phyloP scores from a whole-genome alignment of 2,329 filamentous ascomycete species.

The Aspergillus caelatus region DNA sequence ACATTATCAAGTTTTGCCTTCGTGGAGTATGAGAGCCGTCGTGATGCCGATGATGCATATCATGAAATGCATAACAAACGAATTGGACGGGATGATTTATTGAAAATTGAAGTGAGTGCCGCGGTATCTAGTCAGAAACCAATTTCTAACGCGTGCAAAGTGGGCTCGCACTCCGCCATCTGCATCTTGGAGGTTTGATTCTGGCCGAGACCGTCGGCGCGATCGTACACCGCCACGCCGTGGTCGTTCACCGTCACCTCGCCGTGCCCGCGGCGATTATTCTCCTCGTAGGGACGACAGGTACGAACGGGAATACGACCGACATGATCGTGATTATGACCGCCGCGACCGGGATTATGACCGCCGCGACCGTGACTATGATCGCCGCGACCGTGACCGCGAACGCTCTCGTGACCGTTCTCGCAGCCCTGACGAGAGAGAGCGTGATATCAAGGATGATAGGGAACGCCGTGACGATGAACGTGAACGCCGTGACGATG shows the following conservation, averaged over 20 bases:
- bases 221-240: conserved; percentile 78
- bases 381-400: conserved; percentile 59
- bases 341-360: conserved; percentile 72
- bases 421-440: conserved; percentile 67
- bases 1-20: conserved; percentile 78
- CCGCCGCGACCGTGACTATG: conserved; percentile 54
- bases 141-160: conserved; percentile 53
- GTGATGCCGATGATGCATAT: conserved; percentile 97
- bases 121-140: background rate
- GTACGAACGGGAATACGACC: conserved; percentile 71
- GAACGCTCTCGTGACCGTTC: conserved; percentile 73
- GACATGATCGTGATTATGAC: conserved; percentile 74
- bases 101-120: conserved; percentile 94
- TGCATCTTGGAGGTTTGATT: conserved; percentile 97
- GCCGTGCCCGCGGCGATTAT: conserved; percentile 66
- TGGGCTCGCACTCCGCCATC: conserved; percentile 98
- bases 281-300: conserved; percentile 89
- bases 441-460: conserved; percentile 51
- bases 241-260: conserved; percentile 62
- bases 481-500: conserved; percentile 69
- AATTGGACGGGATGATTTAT: conserved; percentile 87
- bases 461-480: conserved; percentile 59
- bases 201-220: conserved; percentile 71
- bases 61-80: conserved; percentile 99
- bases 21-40: conserved; percentile 97